Percentiles rank a stretch among this genome's conserved stretches.
These are phyloP conservation scores for Coffea eugenioides DNA, from an alignment of 257 asterid genomes.

Conservation along the genomic window DNA sequence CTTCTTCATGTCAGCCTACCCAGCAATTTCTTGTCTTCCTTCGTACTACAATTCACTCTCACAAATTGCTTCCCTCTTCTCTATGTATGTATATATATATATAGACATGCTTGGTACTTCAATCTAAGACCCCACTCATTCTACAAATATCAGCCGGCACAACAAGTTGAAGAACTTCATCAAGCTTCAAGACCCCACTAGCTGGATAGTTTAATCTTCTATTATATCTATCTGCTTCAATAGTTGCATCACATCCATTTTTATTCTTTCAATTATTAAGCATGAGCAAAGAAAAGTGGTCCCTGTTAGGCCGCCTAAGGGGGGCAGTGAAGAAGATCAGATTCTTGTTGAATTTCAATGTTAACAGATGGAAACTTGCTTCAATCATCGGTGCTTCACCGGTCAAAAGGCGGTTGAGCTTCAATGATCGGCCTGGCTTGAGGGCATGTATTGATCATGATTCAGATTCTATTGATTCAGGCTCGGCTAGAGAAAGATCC, in stretches of 20 bases:
- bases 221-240: neutral
- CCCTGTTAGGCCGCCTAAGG: constrained; percentile 53
- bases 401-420: constrained; percentile 52
- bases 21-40: constrained; percentile 12
- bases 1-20: constrained; percentile 16
- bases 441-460: constrained; percentile 34
- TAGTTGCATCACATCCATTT: neutral
- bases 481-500: constrained; percentile 24
- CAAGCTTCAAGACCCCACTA: neutral
- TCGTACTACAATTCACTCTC: neutral
- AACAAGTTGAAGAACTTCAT: neutral
- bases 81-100: too few relatives aligned
- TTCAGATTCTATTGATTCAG: constrained; percentile 15
- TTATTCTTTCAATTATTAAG: neutral
- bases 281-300: constrained; percentile 45
- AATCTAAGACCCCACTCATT: neutral
- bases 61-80: neutral
- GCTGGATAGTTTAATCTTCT: neutral
- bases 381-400: constrained; percentile 51
- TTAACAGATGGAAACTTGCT: constrained; percentile 56
- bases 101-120: neutral
- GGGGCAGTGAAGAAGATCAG: constrained; percentile 78
- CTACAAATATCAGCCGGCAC: neutral
- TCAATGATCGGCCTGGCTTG: constrained; percentile 57
- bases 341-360: constrained; percentile 48